Percentiles rank a stretch among this genome's conserved stretches.
phyloP scores from a whole-genome alignment of 208 protist species.

The Trypanosomatidae sp. region DNA sequence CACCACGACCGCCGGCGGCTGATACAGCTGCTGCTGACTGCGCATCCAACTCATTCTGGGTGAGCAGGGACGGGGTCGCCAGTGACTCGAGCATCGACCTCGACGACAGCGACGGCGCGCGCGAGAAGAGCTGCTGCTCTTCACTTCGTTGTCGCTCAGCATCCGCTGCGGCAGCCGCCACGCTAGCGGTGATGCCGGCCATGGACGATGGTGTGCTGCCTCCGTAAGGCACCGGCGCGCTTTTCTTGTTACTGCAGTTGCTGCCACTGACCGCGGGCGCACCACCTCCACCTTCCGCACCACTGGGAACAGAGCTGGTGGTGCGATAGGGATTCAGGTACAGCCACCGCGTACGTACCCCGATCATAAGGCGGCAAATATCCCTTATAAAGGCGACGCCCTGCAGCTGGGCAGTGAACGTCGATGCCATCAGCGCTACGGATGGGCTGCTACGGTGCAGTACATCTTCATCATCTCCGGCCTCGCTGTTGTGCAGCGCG shows the following conservation, averaged over 20 bases:
- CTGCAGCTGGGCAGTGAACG: constrained; percentile 52
- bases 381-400: constrained; percentile 63
- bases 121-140: constrained; percentile 11
- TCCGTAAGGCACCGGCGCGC: background rate
- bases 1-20: background rate
- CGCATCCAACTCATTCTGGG: background rate
- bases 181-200: constrained; percentile 19
- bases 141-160: constrained; percentile 14
- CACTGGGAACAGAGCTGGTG: background rate
- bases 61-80: background rate
- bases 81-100: background rate
- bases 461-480: background rate
- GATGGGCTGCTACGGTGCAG: background rate
- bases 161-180: constrained; percentile 10
- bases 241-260: background rate
- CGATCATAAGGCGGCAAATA: constrained; percentile 43
- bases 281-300: background rate
- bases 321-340: constrained; percentile 10
- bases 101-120: background rate
- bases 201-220: constrained; percentile 20
- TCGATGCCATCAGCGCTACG: background rate
- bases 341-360: constrained; percentile 28
- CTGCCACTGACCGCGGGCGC: background rate
- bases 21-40: background rate
- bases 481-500: constrained; percentile 27